phyloP scores from a whole-genome alignment of 2,329 filamentous ascomycete genomes.

The Ophiocordyceps australis region DNA sequence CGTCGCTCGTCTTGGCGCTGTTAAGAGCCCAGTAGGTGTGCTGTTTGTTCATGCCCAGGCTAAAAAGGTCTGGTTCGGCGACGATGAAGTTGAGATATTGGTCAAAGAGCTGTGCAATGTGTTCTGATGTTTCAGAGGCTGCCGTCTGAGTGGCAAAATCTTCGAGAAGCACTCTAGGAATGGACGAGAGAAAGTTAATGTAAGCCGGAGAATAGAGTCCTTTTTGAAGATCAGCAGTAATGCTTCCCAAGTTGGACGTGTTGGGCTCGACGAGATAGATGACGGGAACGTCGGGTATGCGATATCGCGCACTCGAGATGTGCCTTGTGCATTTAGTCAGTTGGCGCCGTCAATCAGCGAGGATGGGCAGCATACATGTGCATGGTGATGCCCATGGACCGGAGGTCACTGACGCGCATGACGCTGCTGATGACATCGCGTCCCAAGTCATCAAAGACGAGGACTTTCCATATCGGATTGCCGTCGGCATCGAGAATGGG shows the following conservation, averaged over 20 bases:
- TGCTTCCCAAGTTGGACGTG: conserved; percentile 57
- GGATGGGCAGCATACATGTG: conserved; percentile 46
- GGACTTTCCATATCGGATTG: conserved; percentile 91
- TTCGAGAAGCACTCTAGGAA: conserved; percentile 78
- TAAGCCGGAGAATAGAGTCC: conserved; percentile 87
- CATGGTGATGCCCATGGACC: conserved; percentile 90
- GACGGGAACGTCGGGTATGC: conserved; percentile 90
- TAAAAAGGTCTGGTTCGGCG: conserved; percentile 88
- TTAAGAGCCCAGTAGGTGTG: conserved; percentile 94
- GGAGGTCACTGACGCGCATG: conserved; percentile 78
- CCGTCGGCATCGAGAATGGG: conserved; percentile 73
- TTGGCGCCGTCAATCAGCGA: too few relatives aligned
- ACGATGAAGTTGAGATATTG: conserved; percentile 98
- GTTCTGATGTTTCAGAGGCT: conserved; percentile 66
- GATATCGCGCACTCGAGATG: conserved; percentile 62
- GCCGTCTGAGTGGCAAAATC: conserved; percentile 87
- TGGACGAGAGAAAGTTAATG: conserved; percentile 90
- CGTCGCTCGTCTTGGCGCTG: conserved; percentile 77
- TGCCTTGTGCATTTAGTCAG: too few relatives aligned
- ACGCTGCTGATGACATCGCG: conserved; percentile 96
- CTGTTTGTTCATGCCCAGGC: conserved; percentile 75
- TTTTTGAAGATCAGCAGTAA: conserved; percentile 72
- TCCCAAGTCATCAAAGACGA: conserved; percentile 84
- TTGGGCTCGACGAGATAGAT: conserved; percentile 93
- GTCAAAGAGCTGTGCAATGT: conserved; percentile 83